These are phyloP conservation scores for Alternaria brassicae DNA, from an alignment of 2,329 filamentous ascomycete species.

Conservation along the genomic window DNA sequence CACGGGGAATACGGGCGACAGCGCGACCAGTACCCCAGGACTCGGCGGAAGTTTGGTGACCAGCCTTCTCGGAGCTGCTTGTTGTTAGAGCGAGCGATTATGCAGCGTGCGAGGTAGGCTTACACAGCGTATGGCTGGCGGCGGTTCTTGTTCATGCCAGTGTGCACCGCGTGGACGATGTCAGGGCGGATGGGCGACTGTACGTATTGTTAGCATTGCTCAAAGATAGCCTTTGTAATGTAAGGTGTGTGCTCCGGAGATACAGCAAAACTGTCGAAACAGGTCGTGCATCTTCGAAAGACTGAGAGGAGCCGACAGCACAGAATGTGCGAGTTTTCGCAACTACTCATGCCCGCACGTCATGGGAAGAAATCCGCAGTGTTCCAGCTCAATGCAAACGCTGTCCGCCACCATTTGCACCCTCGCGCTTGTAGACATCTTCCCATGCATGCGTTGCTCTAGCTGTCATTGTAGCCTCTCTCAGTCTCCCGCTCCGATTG, in stretches of 20 bases:
- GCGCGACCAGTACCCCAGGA: conserved; percentile 99
- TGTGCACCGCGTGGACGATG: conserved; percentile 99
- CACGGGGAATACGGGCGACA: conserved; percentile 99
- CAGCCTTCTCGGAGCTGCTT: conserved; percentile 83
- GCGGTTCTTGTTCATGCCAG: conserved; percentile 99
- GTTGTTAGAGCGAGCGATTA: conserved; percentile 25
- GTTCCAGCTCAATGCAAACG: not conserved
- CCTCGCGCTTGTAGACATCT: not conserved
- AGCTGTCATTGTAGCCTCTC: conserved; percentile 14
- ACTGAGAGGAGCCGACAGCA: conserved; percentile 3
- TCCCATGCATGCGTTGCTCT: conserved; percentile 19
- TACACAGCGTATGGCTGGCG: conserved; percentile 99
- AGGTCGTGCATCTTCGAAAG: not conserved
- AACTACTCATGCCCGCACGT: not conserved
- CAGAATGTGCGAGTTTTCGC: conserved; percentile 9
- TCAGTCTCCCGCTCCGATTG: conserved; percentile 2
- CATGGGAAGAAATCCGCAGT: conserved; percentile 7
- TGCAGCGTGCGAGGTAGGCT: conserved; percentile 19
- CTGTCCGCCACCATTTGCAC: not conserved
- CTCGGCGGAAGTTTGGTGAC: conserved; percentile 99
- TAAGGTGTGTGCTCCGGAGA: not conserved
- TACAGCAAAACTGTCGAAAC: not conserved
- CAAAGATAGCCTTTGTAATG: not conserved
- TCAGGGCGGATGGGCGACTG: conserved; percentile 92
- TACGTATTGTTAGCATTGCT: conserved; percentile 16